Percentiles rank a stretch among this genome's conserved stretches.
These are phyloP conservation scores for Bipolaris oryzae DNA, from an alignment of 2,329 filamentous ascomycete species.

Conservation along the genomic window DNA sequence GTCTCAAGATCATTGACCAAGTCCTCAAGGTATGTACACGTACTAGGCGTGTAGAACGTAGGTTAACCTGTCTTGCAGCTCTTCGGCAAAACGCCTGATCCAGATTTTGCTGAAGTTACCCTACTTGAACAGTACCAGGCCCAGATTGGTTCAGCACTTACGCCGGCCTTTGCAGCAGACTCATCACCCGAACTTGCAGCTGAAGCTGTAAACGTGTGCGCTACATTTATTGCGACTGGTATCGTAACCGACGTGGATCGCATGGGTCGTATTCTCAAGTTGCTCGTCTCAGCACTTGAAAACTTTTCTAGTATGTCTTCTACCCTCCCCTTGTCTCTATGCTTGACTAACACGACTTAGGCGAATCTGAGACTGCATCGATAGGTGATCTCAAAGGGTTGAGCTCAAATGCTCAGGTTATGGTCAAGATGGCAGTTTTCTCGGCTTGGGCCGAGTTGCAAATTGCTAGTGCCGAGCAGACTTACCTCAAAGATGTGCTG, in stretches of 20 bases:
- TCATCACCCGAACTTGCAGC: constrained; percentile 95
- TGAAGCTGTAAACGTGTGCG: constrained; percentile 95
- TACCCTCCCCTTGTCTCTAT: constrained; percentile 1
- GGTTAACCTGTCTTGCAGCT: constrained; percentile 56
- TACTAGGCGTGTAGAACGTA: not conserved
- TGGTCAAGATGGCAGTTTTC: constrained; percentile 98
- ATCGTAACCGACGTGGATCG: constrained; percentile 97
- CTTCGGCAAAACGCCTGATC: constrained; percentile 94
- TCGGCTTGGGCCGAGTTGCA: constrained; percentile 97
- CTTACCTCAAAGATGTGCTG: constrained; percentile 85
- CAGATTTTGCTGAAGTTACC: constrained; percentile 96
- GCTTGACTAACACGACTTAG: constrained; percentile 36
- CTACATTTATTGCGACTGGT: constrained; percentile 95
- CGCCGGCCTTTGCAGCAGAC: constrained; percentile 92
- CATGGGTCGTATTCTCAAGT: constrained; percentile 98
- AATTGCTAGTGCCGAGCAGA: constrained; percentile 90
- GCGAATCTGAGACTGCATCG: constrained; percentile 76
- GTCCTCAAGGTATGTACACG: constrained; percentile 68
- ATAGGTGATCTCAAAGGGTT: constrained; percentile 93
- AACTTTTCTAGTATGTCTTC: constrained; percentile 73
- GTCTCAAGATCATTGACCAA: constrained; percentile 90
- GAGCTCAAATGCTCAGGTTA: constrained; percentile 94
- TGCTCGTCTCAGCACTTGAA: constrained; percentile 86
- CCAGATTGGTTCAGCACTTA: constrained; percentile 94
- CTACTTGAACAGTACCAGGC: constrained; percentile 97